A percentile compares a stretch with the other conserved stretches of the same genome.
Conservation (phyloP, 2,329 filamentous ascomycete genomes). For the Ophiocordyceps camponoti-leonardi region DNA sequence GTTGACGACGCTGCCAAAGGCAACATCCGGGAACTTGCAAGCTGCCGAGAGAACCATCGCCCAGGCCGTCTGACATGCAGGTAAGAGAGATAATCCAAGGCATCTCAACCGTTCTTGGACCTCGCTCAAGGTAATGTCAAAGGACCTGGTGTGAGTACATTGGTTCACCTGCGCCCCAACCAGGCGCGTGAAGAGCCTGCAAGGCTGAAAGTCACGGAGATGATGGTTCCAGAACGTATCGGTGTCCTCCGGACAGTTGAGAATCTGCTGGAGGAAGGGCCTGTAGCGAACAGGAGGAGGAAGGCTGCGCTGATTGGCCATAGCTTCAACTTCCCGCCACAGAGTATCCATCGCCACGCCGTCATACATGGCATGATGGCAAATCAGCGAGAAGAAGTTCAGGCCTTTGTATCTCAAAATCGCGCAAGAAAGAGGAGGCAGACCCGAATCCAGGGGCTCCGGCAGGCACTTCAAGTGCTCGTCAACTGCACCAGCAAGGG, state of each 20-base stretch:
- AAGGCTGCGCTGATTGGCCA: conserved; percentile 31
- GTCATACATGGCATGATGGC: conserved; percentile 78
- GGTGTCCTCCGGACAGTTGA: conserved; percentile 26
- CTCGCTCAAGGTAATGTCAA: conserved; percentile 20
- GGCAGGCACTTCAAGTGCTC: conserved; percentile 22
- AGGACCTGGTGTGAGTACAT: conserved; percentile 10
- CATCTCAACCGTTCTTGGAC: conserved; percentile 32
- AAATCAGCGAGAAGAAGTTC: conserved; percentile 29
- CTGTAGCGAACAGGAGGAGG: conserved; percentile 36
- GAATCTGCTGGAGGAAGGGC: conserved; percentile 43
- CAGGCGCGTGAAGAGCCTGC: conserved; percentile 9
- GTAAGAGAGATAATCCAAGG: conserved; percentile 44
- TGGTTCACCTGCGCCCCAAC: conserved; percentile 10
- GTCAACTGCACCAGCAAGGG: conserved; percentile 19
- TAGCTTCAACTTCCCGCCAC: conserved; percentile 49
- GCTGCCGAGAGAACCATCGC: conserved; percentile 41
- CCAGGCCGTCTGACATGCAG: conserved; percentile 59
- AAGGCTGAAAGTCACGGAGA: conserved; percentile 30
- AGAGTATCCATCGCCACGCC: conserved; percentile 58
- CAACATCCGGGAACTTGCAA: conserved; percentile 45
- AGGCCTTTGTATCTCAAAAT: conserved; percentile 16
- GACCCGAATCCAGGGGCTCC: conserved; percentile 23
- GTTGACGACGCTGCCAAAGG: conserved; percentile 75
- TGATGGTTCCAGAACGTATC: conserved; percentile 50
- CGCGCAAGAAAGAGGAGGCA: conserved; percentile 27